These are phyloP conservation scores for Phaeosphaeriaceae sp. DNA, from an alignment of 2,329 filamentous ascomycete genomes.

Conservation along the genomic window DNA sequence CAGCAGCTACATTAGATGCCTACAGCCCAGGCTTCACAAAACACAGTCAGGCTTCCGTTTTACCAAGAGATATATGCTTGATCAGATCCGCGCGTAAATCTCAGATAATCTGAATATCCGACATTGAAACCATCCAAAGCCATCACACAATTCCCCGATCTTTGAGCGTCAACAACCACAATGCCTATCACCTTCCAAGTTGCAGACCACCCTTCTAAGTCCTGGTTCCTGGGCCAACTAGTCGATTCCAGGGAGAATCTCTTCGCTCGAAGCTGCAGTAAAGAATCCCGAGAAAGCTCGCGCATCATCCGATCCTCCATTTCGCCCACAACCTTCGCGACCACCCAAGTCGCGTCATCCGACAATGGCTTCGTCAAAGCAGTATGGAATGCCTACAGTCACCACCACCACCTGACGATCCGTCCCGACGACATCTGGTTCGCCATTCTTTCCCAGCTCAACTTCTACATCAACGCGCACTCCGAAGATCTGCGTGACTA, in stretches of 20 bases:
- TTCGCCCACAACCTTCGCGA: slow-evolving; percentile 1
- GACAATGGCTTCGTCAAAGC: slow-evolving; percentile 26
- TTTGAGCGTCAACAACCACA: too few species aligned
- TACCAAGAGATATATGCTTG: not conserved
- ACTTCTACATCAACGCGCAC: slow-evolving; percentile 32
- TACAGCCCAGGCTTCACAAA: not conserved
- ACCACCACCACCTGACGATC: slow-evolving; percentile 29
- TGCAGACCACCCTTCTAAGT: slow-evolving; percentile 7
- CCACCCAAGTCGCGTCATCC: slow-evolving; percentile 4
- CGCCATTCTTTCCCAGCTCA: slow-evolving; percentile 31
- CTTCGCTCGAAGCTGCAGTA: not conserved
- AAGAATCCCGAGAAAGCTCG: not conserved
- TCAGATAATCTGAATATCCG: not conserved
- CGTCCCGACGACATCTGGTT: slow-evolving; percentile 39
- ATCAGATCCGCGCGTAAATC: not conserved
- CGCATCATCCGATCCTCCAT: slow-evolving; percentile 18
- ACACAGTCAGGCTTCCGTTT: not conserved
- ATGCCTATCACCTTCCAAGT: slow-evolving; percentile 19
- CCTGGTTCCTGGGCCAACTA: slow-evolving; percentile 1
- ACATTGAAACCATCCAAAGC: too few species aligned
- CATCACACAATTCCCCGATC: too few species aligned
- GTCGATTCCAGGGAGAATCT: not conserved
- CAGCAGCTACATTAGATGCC: not conserved
- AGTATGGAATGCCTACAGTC: slow-evolving; percentile 20
- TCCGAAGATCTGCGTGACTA: slow-evolving; percentile 32